These are phyloP conservation scores for Aspergillus bertholletiae DNA, from an alignment of 495 filamentous ascomycete species.

Conservation along the genomic window DNA sequence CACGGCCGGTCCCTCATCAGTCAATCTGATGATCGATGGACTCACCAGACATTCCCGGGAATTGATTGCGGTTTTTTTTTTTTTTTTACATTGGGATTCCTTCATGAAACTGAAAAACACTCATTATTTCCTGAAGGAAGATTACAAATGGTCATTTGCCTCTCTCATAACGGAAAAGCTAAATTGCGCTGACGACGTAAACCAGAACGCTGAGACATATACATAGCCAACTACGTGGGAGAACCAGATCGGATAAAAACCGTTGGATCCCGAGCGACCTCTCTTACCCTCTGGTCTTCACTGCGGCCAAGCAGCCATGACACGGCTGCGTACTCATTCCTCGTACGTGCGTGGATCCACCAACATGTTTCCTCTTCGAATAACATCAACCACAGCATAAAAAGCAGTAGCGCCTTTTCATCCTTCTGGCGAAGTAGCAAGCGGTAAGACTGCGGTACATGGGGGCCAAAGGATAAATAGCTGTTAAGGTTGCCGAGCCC, in stretches of 20 bases:
- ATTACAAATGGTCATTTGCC: too few species aligned
- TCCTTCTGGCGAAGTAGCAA: not conserved
- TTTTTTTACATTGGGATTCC: too few species aligned
- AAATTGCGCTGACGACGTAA: too few species aligned
- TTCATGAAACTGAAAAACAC: too few species aligned
- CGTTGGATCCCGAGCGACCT: not conserved
- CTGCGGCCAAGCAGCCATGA: not conserved
- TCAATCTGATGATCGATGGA: too few species aligned
- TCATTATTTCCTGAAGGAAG: too few species aligned
- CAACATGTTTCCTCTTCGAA: not conserved
- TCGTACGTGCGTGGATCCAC: slow-evolving; percentile 1
- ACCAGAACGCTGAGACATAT: too few species aligned
- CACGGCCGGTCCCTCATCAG: too few species aligned
- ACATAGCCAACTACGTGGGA: too few species aligned
- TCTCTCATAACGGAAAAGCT: too few species aligned
- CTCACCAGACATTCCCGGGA: too few species aligned
- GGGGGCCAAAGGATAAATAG: not conserved
- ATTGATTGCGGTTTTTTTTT: too few species aligned
- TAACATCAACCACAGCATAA: slow-evolving; percentile 4
- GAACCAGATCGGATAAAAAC: not conserved
- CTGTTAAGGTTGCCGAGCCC: not conserved
- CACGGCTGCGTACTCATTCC: slow-evolving; percentile 2
- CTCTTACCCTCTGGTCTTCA: not conserved
- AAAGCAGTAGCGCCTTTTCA: not conserved
- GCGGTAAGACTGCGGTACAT: not conserved